Conservation (phyloP, 2,329 filamentous ascomycete species). For the Colletotrichum aenigma region DNA sequence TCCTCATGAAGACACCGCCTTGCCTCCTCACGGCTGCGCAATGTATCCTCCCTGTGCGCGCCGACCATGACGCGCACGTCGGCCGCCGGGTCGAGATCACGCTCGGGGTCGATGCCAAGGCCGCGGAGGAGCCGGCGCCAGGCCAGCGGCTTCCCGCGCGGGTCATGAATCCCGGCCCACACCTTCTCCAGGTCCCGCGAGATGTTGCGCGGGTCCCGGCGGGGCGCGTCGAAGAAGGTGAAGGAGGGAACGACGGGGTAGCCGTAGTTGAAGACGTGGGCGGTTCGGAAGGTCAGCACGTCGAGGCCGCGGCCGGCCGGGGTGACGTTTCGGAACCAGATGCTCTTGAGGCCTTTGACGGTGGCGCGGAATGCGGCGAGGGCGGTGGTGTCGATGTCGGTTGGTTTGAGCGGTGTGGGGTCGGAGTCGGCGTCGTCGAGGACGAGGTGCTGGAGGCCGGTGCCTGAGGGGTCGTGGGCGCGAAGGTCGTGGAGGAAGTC, state of each 20-base stretch:
- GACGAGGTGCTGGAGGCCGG: neutral
- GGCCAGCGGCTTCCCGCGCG: neutral
- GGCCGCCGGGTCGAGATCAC: neutral
- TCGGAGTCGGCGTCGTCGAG: neutral
- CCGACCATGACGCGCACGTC: conserved; percentile 12
- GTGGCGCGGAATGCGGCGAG: neutral
- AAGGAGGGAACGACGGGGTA: neutral
- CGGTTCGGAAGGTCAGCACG: neutral
- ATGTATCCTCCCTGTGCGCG: neutral
- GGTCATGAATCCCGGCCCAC: neutral
- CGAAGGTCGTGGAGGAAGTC: conserved; percentile 13
- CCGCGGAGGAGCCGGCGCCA: neutral
- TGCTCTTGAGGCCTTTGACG: neutral
- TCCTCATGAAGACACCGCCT: neutral
- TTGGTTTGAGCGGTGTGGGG: neutral
- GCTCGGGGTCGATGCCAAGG: neutral
- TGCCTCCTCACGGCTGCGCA: neutral
- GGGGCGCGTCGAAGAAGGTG: conserved; percentile 4
- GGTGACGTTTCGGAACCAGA: neutral
- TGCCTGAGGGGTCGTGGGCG: neutral
- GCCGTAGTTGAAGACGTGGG: conserved; percentile 8
- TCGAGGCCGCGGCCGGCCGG: neutral
- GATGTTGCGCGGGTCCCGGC: neutral
- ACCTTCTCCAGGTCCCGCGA: neutral
- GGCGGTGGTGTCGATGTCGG: neutral